Conservation (phyloP, 2,329 filamentous ascomycete genomes). For the Raffaelea albimanens region DNA sequence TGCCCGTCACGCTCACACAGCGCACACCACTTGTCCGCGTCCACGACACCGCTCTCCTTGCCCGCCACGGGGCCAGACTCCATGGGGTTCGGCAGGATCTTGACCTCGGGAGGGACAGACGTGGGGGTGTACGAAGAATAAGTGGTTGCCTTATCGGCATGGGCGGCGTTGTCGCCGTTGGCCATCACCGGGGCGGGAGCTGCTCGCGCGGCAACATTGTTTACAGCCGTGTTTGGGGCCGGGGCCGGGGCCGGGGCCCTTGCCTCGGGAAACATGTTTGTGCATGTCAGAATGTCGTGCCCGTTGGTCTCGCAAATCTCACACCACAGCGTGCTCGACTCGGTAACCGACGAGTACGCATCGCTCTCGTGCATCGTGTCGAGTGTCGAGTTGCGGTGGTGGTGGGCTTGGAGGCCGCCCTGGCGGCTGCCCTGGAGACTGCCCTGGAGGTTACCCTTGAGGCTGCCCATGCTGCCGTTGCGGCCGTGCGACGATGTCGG, state of each 20-base stretch:
- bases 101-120: conserved; percentile 31
- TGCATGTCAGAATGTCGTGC: conserved; percentile 90
- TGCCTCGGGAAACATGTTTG: conserved; percentile 60
- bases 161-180: too few relatives aligned
- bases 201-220: background rate
- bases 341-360: conserved; percentile 59
- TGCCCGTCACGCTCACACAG: conserved; percentile 94
- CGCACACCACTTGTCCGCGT: conserved; percentile 91
- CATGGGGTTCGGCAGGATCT: conserved; percentile 50
- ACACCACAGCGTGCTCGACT: conserved; percentile 73
- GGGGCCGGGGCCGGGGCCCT: conserved; percentile 27
- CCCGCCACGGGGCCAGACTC: conserved; percentile 63
- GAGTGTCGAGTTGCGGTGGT: conserved; percentile 39
- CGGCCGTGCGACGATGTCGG: background rate
- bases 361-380: conserved; percentile 65
- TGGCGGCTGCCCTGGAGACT: background rate
- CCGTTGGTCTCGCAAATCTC: conserved; percentile 90
- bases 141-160: too few relatives aligned
- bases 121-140: conserved; percentile 25
- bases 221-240: conserved; percentile 9
- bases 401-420: too few relatives aligned
- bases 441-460: background rate
- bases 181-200: background rate
- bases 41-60: conserved; percentile 67
- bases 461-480: background rate